Base-by-base conservation (phyloP, 768 basidiomycete species). In the Phlebiopsis flavidoalba region DNA sequence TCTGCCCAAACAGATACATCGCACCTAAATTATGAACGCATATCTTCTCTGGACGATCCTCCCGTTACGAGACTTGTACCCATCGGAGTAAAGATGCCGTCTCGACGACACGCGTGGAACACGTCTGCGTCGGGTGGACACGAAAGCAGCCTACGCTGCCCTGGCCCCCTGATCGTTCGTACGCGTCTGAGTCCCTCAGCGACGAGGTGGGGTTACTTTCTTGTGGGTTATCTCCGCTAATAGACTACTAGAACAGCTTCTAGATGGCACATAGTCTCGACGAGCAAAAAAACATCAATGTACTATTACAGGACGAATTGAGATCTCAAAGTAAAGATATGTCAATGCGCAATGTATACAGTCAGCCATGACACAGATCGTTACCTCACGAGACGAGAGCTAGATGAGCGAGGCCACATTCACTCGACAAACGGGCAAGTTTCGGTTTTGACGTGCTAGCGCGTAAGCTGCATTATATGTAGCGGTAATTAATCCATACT, bases 81-180 rank as follows among this genome's bases (percentile, higher is more conserved):
- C 3, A 59, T 63, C 15, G 62, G 62, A 31, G 21, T 50, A n/a
- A 31, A 19, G 47, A 36, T 26, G 12, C 50, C 49, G 7, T 35
- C 43, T 19, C 43, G 37, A 21, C 22, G 12, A 43, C 35, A 31
- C 26, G 26, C 6, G 2, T 31, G 26, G 26, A 31, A 31, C 6
- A 31, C 26, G 26, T 31, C 26, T 31, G 6, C 26, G 26, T 31
- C 26, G 3, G 26, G 26, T 31, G 26, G 26, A 31, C 26, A 31
- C 26, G 26, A 31, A 8, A 51, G n/a, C n/a, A 62, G 31, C 35
- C 19, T 15, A 51, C 43, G 24, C 62, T 26, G 17, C 46, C 62
- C 11, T 63, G 62, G 62, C 62, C 62, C 12, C 62, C 62, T 6
- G 26, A 31, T 31, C 26, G 26, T 31, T 31, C 26, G 26, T 31